A percentile compares a stretch with the other conserved stretches of the same genome.
Conservation (phyloP, 108 stramenopile species). For the Nitzschia sp. region DNA sequence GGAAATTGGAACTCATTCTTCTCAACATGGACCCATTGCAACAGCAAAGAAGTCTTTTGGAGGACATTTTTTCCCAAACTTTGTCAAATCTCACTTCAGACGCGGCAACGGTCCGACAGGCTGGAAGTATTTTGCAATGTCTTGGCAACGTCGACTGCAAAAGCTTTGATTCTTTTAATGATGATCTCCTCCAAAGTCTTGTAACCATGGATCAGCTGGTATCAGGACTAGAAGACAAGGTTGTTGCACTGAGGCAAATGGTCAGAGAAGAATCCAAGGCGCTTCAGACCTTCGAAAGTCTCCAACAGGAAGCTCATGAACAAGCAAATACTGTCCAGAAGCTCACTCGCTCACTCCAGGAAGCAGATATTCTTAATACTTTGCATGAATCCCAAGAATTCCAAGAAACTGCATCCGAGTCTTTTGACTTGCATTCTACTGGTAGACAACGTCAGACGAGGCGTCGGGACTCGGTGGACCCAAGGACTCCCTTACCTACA, state of each 20-base stretch:
- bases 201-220: slow-evolving; percentile 19
- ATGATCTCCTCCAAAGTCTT: background rate
- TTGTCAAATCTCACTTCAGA: slow-evolving; percentile 30
- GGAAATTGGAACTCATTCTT: too few relatives aligned
- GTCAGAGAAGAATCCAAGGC: slow-evolving; percentile 34
- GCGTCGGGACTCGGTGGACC: slow-evolving; percentile 21
- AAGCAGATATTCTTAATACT: slow-evolving; percentile 1
- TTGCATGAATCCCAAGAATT: background rate
- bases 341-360: slow-evolving; percentile 12
- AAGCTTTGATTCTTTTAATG: background rate
- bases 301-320: slow-evolving; percentile 27
- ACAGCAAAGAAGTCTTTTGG: slow-evolving; percentile 17
- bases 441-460: too few relatives aligned
- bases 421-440: too few relatives aligned
- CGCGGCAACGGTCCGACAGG: slow-evolving; percentile 38
- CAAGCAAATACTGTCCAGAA: slow-evolving; percentile 22
- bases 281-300: slow-evolving; percentile 37
- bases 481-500: slow-evolving; percentile 4
- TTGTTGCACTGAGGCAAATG: slow-evolving; percentile 27
- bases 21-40: background rate
- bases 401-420: background rate
- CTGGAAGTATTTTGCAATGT: slow-evolving; percentile 13
- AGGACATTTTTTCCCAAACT: slow-evolving; percentile 30
- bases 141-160: background rate
- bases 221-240: slow-evolving; percentile 33